Percentiles rank a stretch among this genome's conserved stretches.
Conservation (phyloP, 2,329 filamentous ascomycete genomes). For the Pseudonectria buxi region DNA sequence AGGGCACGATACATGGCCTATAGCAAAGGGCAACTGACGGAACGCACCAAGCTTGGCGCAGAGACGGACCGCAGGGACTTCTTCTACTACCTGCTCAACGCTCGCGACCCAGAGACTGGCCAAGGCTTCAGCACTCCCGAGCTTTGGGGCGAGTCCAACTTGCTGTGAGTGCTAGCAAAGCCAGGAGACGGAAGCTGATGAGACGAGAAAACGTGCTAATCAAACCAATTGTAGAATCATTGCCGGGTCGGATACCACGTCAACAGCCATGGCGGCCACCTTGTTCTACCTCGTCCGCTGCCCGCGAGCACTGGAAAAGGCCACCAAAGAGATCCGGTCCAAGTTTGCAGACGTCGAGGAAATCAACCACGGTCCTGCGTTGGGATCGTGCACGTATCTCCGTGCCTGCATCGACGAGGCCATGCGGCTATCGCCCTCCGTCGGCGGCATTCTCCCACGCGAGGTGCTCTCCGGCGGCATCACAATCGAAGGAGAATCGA, state of each 20-base stretch:
- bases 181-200: neutral
- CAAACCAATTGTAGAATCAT: slow-evolving; percentile 45
- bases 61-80: slow-evolving; percentile 65
- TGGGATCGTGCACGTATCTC: slow-evolving; percentile 50
- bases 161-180: slow-evolving; percentile 40
- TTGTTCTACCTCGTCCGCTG: slow-evolving; percentile 56
- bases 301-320: slow-evolving; percentile 39
- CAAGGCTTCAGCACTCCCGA: slow-evolving; percentile 58
- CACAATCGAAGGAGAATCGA: slow-evolving; percentile 43
- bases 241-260: slow-evolving; percentile 65
- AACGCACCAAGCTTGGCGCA: slow-evolving; percentile 59
- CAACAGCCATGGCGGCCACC: slow-evolving; percentile 58
- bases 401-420: slow-evolving; percentile 60
- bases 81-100: slow-evolving; percentile 68
- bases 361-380: slow-evolving; percentile 43
- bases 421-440: slow-evolving; percentile 56
- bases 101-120: slow-evolving; percentile 64
- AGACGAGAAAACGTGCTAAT: neutral
- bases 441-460: slow-evolving; percentile 53
- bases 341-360: slow-evolving; percentile 47
- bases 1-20: slow-evolving; percentile 66
- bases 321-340: slow-evolving; percentile 44
- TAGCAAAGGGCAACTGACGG: slow-evolving; percentile 58
- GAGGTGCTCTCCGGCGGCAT: slow-evolving; percentile 51
- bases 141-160: slow-evolving; percentile 64